Base-by-base conservation (phyloP, 495 filamentous ascomycete species). In the Aspergillus hancockii region DNA sequence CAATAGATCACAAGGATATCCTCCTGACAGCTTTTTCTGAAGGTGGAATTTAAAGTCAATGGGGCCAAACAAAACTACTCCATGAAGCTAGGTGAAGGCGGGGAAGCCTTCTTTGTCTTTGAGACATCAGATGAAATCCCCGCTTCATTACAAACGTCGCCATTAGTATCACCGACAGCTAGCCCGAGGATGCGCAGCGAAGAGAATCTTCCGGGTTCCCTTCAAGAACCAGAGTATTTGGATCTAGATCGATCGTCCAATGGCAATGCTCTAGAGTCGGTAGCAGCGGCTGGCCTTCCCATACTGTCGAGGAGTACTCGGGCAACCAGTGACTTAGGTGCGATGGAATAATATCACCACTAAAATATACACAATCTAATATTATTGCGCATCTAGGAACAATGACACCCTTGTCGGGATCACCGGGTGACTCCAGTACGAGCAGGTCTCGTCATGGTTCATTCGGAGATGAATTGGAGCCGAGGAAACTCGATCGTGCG, bases 41-140 rank as follows among this genome's bases (percentile, higher is more conserved):
- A 85, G 82, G 86, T 98, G 65, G 93, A 97, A 74, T 99, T 99
- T 74, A 85, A 81, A 65, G 94, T 99, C 81, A 98, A 99, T 81
- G 87, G 89, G 63, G 74, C 82, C 52, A 94, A 92, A 75, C 92
- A 96, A 70, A 81, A 94, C 58, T 96, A 95, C 81, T 83, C 94
- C 18, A 98, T 99, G 94, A 99, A 99, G 74, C 82, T 99, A 14
- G 94, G 94, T 22, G 94, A 99, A 70, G 95, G 90, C 8, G 94
- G 94, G 34, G 95, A 99, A 75, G 94, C 94, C 6, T 98, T 99
- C 71, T 99, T 99, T 69, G 90, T 99, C 38, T 98, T 99, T 68
- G 93, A 97, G 74, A 98, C 94, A 5, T 88, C 85, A 19, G 89
- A 92, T 62, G 86, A 84, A 55, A 93, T 99, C 53, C 94, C 94